Evolutionary conservation across 768 basidiomycete genomes (phyloP), one percentile per base, ranked within the genome.

Genomic region (Mycena pura): DNA sequence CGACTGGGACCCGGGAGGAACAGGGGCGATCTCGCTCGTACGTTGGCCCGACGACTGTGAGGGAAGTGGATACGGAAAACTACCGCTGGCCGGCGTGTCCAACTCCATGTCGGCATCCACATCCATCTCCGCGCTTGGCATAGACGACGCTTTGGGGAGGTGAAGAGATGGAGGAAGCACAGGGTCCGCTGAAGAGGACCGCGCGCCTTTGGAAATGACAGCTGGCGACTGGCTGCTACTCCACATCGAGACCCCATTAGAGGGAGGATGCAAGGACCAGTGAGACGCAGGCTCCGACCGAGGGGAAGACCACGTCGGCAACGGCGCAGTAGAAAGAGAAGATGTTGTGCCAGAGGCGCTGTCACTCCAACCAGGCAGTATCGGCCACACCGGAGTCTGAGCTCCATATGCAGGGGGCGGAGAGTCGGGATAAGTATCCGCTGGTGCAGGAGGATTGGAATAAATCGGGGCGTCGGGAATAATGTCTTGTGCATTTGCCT

Each of bases 91-190:
- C 3, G 73, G 74, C n/a, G 74, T 71, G 21, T 72, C 72, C 19
- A 76, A 15, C 22, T 74, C 72, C 74, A 75, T 75, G 34, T 76
- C 69, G 52, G 68, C 63, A 34, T 67, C 70, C 45, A 60, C 44
- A n/a, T 57, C 44, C 8, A 31, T 17, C 6, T 29, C 22, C 17
- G 22, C 2, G 1, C 7, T 28, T n/a, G 28, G 32, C 11, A 9
- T 17, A 9, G 24, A 43, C 19, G 32, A 40, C 17, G 31, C 5
- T 2, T n/a, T n/a, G n/a, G n/a, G 51, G 25, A 9, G 32, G 2
- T 14, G 51, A 41, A 25, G 39, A 15, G 28, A 22, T 5, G 17
- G 17, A 14, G 19, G 40, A 9, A 9, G 41, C 15, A 36, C 17
- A 17, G 34, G 34, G 14, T 22, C 11, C 44, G 44, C 11, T 3